Evolutionary conservation across 768 basidiomycete genomes (phyloP).

Genomic region (Daedaleopsis nitida): DNA sequence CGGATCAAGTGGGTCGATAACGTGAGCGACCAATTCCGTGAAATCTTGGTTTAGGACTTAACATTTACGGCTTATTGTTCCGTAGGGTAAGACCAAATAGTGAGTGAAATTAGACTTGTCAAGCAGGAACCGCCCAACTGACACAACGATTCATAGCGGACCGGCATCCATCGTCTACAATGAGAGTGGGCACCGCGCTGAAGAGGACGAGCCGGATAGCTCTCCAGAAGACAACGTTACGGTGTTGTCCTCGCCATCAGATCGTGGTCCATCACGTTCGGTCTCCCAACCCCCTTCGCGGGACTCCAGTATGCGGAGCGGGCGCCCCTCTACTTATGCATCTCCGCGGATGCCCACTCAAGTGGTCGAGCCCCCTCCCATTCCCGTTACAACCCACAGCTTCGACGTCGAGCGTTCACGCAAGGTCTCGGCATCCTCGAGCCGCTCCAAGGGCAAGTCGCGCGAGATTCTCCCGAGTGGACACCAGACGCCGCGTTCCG

Average conservation of each 20-base stretch:
- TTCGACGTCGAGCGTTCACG: constrained; percentile 16
- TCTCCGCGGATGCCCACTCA: constrained; percentile 23
- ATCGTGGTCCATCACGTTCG: constrained; percentile 48
- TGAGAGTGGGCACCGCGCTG: constrained; percentile 71
- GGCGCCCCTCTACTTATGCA: constrained; percentile 31
- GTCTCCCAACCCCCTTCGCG: constrained; percentile 59
- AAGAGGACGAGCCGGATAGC: constrained; percentile 70
- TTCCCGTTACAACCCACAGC: constrained; percentile 9
- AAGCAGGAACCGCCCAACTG: not conserved
- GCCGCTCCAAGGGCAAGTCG: constrained; percentile 28
- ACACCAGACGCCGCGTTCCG: constrained; percentile 24
- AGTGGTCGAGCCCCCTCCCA: constrained; percentile 5
- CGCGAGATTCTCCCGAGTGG: constrained; percentile 23
- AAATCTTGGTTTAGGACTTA: not conserved
- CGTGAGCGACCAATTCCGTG: constrained; percentile 40
- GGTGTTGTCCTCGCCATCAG: constrained; percentile 37
- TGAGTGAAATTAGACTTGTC: constrained; percentile 37
- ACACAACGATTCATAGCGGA: constrained; percentile 46
- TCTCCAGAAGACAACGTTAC: constrained; percentile 66
- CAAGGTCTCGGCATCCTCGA: constrained; percentile 21
- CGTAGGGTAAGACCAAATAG: constrained; percentile 72
- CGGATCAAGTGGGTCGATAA: constrained; percentile 83
- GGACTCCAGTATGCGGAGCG: constrained; percentile 34
- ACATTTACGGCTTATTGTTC: constrained; percentile 4
- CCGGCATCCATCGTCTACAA: constrained; percentile 83